Evolutionary conservation across 208 protist species (phyloP).

Genomic region (Acanthamoeba rhysodes): DNA sequence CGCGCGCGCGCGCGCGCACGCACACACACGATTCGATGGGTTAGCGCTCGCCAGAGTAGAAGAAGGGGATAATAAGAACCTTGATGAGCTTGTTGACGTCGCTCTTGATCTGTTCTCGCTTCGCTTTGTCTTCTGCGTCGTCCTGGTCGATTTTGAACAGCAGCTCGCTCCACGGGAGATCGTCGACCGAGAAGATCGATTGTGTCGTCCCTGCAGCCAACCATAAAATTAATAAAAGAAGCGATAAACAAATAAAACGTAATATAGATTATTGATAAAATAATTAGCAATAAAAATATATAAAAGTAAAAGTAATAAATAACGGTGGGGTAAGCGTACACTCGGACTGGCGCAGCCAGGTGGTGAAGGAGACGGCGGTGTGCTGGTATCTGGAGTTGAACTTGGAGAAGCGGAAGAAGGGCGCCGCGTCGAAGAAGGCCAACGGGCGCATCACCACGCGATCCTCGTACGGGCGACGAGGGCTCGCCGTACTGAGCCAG

Average conservation of each 20-base stretch:
- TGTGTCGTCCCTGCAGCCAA: neutral
- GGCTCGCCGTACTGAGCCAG: neutral
- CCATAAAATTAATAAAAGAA: neutral
- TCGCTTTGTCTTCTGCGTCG: neutral
- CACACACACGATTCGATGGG: too few relatives aligned
- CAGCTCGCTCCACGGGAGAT: neutral
- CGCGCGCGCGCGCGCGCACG: too few relatives aligned
- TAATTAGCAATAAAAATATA: too few relatives aligned
- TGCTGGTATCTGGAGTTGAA: constrained; percentile 32
- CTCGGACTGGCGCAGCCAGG: constrained; percentile 33
- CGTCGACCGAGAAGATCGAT: neutral
- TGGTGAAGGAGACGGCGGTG: constrained; percentile 37
- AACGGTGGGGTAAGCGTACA: neutral
- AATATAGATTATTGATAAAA: too few relatives aligned
- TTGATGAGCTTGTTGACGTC: constrained; percentile 12
- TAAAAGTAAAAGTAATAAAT: neutral
- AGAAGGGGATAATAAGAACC: neutral
- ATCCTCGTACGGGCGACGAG: neutral
- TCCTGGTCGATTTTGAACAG: neutral
- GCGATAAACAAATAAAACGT: neutral
- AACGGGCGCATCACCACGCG: constrained; percentile 28
- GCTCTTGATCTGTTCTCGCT: neutral
- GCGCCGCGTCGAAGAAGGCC: constrained; percentile 53
- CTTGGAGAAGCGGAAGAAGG: constrained; percentile 51
- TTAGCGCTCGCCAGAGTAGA: neutral